Conservation (phyloP, 2,329 filamentous ascomycete species). For the Sporothrix inflata region DNA sequence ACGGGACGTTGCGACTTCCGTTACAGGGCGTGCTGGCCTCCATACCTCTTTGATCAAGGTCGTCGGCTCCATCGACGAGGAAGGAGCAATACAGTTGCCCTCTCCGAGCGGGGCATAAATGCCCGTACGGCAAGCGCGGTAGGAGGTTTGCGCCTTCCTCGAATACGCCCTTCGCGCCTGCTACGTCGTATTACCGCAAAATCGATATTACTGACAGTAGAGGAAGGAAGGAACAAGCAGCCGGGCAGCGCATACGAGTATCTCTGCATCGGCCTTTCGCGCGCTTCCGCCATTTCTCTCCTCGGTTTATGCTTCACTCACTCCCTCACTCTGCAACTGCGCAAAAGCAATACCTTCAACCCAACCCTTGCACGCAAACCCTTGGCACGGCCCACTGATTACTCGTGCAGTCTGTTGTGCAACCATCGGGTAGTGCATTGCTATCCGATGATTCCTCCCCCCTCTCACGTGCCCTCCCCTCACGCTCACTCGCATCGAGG, state of each 20-base stretch:
- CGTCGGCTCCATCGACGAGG: neutral
- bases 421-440: neutral
- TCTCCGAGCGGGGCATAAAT: neutral
- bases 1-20: slow-evolving; percentile 2
- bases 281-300: neutral
- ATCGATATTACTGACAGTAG: neutral
- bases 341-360: neutral
- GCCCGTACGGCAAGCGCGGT: slow-evolving; percentile 11
- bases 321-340: neutral
- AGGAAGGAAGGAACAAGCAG: neutral
- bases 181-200: slow-evolving; percentile 5
- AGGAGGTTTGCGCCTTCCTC: neutral
- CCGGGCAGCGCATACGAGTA: neutral
- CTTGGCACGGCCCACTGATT: neutral
- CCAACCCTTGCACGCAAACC: neutral
- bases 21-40: neutral
- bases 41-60: neutral
- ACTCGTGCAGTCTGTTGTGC: neutral
- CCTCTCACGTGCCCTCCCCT: neutral
- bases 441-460: neutral
- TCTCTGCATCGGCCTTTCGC: neutral
- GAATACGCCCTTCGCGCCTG: neutral
- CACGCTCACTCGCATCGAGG: neutral
- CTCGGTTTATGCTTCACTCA: neutral
- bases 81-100: neutral